These are phyloP conservation scores for Chrysoporthe deuterocubensis DNA, from an alignment of 2,329 filamentous ascomycete species.

Conservation along the genomic window DNA sequence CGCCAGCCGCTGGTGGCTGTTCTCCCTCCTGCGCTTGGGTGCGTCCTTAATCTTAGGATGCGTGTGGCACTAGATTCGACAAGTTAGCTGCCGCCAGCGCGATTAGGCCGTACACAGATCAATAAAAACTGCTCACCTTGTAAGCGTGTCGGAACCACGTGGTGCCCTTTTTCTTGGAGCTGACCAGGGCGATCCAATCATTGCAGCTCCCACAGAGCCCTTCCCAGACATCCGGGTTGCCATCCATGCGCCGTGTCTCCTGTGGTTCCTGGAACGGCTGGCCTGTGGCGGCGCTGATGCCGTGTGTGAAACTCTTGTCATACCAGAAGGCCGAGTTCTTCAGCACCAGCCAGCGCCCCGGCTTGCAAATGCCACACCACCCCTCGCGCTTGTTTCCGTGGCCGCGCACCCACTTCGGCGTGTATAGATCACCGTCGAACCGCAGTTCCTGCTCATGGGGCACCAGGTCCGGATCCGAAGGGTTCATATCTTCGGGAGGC, in stretches of 20 bases:
- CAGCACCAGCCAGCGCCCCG: constrained; percentile 81
- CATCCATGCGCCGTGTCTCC: constrained; percentile 75
- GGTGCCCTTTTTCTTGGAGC: constrained; percentile 89
- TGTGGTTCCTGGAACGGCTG: constrained; percentile 78
- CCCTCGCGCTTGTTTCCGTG: constrained; percentile 87
- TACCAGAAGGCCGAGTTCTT: constrained; percentile 95
- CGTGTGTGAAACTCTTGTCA: constrained; percentile 88
- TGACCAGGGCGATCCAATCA: constrained; percentile 80
- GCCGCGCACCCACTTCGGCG: constrained; percentile 80
- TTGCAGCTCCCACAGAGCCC: constrained; percentile 78
- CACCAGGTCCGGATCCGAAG: constrained; percentile 72
- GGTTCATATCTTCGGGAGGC: constrained; percentile 81
- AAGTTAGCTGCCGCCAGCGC: constrained; percentile 9
- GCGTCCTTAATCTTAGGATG: constrained; percentile 74
- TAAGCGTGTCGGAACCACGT: constrained; percentile 91
- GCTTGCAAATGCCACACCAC: constrained; percentile 89
- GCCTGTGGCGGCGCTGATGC: constrained; percentile 81
- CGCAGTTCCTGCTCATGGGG: constrained; percentile 80
- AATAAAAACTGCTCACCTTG: constrained; percentile 62
- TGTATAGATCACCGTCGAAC: constrained; percentile 82
- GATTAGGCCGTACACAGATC: constrained; percentile 16
- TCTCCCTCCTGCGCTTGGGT: constrained; percentile 69
- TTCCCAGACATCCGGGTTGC: constrained; percentile 82
- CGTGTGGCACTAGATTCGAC: constrained; percentile 62
- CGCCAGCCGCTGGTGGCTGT: constrained; percentile 53